Evolutionary conservation across 208 protist genomes (phyloP), one percentile per base, ranked within the genome.

Genomic region (Leishmania arabica): DNA sequence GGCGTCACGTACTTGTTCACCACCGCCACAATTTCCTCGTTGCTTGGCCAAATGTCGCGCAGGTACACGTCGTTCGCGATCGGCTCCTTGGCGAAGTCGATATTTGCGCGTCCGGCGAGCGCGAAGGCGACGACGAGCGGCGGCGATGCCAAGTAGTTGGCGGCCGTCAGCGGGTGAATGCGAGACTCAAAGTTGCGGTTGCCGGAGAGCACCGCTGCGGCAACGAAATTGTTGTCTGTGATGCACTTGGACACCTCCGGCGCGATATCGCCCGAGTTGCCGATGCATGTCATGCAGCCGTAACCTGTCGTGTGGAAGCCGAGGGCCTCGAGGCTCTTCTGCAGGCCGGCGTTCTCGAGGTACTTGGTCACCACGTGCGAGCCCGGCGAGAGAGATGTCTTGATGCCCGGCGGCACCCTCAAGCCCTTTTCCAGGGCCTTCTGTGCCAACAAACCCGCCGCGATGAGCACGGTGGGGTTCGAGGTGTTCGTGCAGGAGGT

Each of bases 211-310:
- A 99, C 98, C 53, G 97, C 96, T 7, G 95, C 89, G 53, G 88
- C 95, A 66, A 99, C 97, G 69, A 99, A 91, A 83, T 99, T 98
- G 82, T 95, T 97, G 69, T 98, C 89, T 31, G 79, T 94, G 77
- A 99, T 99, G 79, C 97, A 98, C 83, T 99, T 92, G 58, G 90
- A 92, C 69, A 98, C 93, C 75, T 92, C 92, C 45, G 92, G 90
- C 56, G 90, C 86, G 79, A 99, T 92, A 24, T 99, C 97, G 78
- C 97, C 98, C 45, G 91, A 95, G 91, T 99, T 99, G 78, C 98
- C 98, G 80, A 99, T 99, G 89, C 98, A 99, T n/a, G 98, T 99
- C 93, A 98, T 99, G 90, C 98, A 99, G 80, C 98, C 98, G 87
- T 99, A 99, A 78, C 97, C 97, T 47, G 95, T 97, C 74, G 94